Conservation (phyloP, 768 basidiomycete species). For the Tylopilus rubrobrunneus region DNA sequence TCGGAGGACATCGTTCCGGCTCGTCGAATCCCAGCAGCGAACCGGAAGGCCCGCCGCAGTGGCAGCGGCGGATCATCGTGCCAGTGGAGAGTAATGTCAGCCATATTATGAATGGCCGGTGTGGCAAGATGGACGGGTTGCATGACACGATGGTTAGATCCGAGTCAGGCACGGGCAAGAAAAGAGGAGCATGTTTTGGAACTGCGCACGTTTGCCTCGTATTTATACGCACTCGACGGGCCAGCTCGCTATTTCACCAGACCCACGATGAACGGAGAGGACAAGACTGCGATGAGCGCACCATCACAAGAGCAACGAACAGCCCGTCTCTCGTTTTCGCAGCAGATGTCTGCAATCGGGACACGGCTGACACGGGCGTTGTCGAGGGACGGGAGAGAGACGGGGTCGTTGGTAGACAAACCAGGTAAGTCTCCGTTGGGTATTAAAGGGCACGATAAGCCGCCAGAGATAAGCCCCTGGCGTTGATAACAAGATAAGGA, state of each 20-base stretch:
- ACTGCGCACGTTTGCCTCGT: slow-evolving; percentile 16
- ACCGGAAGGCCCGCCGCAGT: background rate
- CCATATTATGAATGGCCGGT: background rate
- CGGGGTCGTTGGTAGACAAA: slow-evolving; percentile 15
- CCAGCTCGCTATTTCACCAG: slow-evolving; percentile 10
- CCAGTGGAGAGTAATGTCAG: background rate
- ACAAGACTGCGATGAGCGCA: slow-evolving; percentile 6
- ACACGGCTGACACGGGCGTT: slow-evolving; percentile 13
- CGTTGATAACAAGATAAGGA: slow-evolving; percentile 21
- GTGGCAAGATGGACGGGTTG: background rate
- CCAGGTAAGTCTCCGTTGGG: slow-evolving; percentile 4
- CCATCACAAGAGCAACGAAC: background rate
- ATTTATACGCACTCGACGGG: slow-evolving; percentile 1
- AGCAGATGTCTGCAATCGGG: slow-evolving; percentile 20
- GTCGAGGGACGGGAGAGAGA: slow-evolving; percentile 5
- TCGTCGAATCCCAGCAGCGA: background rate
- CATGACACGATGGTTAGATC: background rate
- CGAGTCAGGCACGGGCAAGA: slow-evolving; percentile 8
- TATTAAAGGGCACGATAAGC: slow-evolving; percentile 19
- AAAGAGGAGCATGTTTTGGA: background rate
- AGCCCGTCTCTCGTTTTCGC: slow-evolving; percentile 10
- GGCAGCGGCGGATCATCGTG: background rate
- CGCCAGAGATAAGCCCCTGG: slow-evolving; percentile 14
- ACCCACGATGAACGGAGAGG: background rate
- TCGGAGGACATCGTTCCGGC: background rate